These are phyloP conservation scores for Colletotrichum sp. DNA, from an alignment of 2,329 filamentous ascomycete genomes.

Conservation along the genomic window DNA sequence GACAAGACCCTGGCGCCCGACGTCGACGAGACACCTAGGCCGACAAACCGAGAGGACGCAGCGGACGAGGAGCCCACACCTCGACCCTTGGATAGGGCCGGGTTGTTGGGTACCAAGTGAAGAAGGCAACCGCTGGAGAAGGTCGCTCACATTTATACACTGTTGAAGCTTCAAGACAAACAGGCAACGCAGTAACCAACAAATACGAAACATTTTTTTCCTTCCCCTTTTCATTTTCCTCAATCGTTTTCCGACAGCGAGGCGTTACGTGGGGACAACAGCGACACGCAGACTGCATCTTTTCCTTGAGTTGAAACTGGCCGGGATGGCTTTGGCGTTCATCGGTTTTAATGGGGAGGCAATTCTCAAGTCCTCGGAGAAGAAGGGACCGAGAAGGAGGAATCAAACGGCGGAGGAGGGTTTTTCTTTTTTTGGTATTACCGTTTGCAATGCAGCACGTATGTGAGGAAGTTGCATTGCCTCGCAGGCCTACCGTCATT, in stretches of 20 bases:
- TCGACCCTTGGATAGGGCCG: constrained; percentile 29
- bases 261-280: constrained; percentile 18
- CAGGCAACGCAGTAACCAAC: neutral
- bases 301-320: constrained; percentile 18
- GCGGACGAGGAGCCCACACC: constrained; percentile 46
- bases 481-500: constrained; percentile 2
- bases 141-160: neutral
- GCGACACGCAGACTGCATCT: constrained; percentile 21
- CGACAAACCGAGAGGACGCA: constrained; percentile 21
- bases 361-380: neutral
- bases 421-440: neutral
- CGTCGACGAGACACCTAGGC: constrained; percentile 51
- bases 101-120: constrained; percentile 8
- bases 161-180: neutral
- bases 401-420: neutral
- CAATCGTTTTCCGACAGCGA: constrained; percentile 16
- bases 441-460: neutral
- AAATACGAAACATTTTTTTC: neutral
- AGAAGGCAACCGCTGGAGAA: constrained; percentile 5
- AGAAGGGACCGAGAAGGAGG: neutral
- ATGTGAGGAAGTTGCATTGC: neutral
- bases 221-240: constrained; percentile 17
- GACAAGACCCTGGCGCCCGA: constrained; percentile 22
- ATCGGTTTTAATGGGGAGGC: neutral
- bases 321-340: constrained; percentile 6